Conservation (phyloP, 768 basidiomycete genomes). For the Termitomyces sp. region DNA sequence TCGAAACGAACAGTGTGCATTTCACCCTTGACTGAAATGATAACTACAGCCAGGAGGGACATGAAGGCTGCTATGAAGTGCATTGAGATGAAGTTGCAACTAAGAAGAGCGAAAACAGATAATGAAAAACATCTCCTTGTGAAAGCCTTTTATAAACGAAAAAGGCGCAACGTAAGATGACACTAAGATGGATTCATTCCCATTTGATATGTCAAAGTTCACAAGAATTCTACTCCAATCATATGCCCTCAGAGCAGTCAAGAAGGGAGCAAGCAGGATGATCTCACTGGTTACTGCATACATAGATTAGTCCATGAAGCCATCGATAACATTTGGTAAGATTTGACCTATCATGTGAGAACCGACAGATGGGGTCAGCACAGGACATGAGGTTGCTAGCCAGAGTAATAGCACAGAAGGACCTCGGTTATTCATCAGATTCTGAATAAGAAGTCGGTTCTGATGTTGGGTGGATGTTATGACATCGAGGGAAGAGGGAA, state of each 20-base stretch:
- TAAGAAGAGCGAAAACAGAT: neutral
- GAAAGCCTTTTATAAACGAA: neutral
- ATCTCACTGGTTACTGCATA: neutral
- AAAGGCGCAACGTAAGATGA: neutral
- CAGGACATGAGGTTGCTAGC: neutral
- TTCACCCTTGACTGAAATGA: slow-evolving; percentile 22
- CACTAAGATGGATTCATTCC: neutral
- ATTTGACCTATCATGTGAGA: neutral
- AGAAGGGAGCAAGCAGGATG: neutral
- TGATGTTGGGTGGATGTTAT: neutral
- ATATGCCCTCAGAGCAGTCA: too few relatives aligned
- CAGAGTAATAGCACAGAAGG: neutral
- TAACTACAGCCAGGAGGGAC: slow-evolving; percentile 13
- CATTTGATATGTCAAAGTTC: neutral
- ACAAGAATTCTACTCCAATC: neutral
- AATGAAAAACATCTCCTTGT: neutral
- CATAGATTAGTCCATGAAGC: neutral
- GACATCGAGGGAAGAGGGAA: too few relatives aligned
- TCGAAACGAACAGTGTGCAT: slow-evolving; percentile 30
- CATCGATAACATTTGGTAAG: too few relatives aligned
- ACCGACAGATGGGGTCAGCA: neutral
- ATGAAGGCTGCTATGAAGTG: slow-evolving; percentile 11
- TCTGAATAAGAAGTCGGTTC: neutral
- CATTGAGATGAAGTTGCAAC: neutral
- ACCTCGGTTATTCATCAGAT: neutral